phyloP scores from a whole-genome alignment of 148 eudicot species.

The Linanthus parryae region DNA sequence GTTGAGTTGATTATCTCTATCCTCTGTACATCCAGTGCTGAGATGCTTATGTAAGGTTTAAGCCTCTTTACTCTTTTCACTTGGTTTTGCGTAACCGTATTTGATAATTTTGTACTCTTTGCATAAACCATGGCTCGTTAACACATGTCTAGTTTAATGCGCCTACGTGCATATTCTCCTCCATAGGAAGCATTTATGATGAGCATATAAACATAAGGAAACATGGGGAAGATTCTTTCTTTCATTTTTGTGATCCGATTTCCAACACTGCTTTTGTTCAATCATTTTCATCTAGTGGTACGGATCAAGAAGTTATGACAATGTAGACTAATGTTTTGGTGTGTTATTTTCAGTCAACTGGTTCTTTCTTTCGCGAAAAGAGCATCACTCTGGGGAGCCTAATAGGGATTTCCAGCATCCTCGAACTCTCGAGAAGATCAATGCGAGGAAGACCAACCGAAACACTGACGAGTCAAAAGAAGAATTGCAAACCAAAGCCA shows the following conservation, averaged over 20 bases:
- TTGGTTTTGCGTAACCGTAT: conserved; percentile 17
- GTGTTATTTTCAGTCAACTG: conserved; percentile 37
- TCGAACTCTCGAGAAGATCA: conserved; percentile 44
- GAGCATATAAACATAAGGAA: too few species aligned
- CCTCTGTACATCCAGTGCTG: too few species aligned
- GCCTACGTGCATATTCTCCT: too few species aligned
- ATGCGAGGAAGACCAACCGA: conserved; percentile 21
- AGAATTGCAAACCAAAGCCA: conserved; percentile 23
- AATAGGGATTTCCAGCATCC: conserved; percentile 38
- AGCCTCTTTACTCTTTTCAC: conserved; percentile 25
- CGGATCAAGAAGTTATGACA: too few species aligned
- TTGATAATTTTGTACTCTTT: conserved; percentile 8
- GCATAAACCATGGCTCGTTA: neutral
- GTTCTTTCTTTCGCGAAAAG: conserved; percentile 50
- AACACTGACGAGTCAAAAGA: conserved; percentile 20
- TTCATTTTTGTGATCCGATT: too few species aligned
- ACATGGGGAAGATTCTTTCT: too few species aligned
- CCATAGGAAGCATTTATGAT: too few species aligned
- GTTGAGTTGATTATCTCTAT: too few species aligned
- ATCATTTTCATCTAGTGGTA: too few species aligned
- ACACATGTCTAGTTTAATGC: too few species aligned
- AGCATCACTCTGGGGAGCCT: conserved; percentile 59
- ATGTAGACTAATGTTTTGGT: neutral
- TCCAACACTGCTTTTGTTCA: too few species aligned
- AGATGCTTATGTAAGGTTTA: conserved; percentile 16